Base-by-base conservation (phyloP, 345 rosid genomes). In the Angophora floribunda region DNA sequence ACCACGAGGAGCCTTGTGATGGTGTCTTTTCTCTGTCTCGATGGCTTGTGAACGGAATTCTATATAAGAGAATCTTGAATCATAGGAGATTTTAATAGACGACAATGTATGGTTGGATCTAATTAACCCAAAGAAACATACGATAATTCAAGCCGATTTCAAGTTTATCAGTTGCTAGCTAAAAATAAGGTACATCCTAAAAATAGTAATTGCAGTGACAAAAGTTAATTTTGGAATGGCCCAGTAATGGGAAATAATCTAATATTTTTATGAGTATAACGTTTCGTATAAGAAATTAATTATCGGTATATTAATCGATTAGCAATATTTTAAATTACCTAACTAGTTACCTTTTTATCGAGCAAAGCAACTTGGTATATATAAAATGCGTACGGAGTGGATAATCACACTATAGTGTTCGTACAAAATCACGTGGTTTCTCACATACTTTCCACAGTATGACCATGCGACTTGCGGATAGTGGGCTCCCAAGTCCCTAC, bases 11-110 rank as follows among this genome's bases (percentile, higher is more conserved):
- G 8, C 30, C 16, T n/a, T 13, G 19, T 3, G 19, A 13, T 65
- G 41, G 4, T 4, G 9, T 7, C 32, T 65, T n/a, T n/a, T 14
- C 0, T 13, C 6, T n/a, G 4, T 14, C n/a, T 65, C 21, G 1
- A n/a, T 65, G 14, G 32, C 0, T 4, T n/a, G 3, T 6, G 36
- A 63, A 7, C 17, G 1, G 5, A 63, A 63, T 28, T n/a, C 19
- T 13, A 65, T n/a, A 13, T 65, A 0, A 30, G 75, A 65, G 75
- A 65, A n/a, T 65, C 9, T 65, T 6, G 1, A 65, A 65, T 65
- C 19, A 65, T 3, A 59, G 15, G 2, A 59, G n/a, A n/a, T 26
- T 59, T 59, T 24, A 26, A 63, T 5, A 30, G 7, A 59, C 26
- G 7, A 26, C 67, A 10, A 59, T 26, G 3, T 11, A 8, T 1